Percentiles rank a stretch among this genome's conserved stretches.
Evolutionary conservation across 2,329 filamentous ascomycete genomes (phyloP).

Genomic region (Scedosporium apiospermum): DNA sequence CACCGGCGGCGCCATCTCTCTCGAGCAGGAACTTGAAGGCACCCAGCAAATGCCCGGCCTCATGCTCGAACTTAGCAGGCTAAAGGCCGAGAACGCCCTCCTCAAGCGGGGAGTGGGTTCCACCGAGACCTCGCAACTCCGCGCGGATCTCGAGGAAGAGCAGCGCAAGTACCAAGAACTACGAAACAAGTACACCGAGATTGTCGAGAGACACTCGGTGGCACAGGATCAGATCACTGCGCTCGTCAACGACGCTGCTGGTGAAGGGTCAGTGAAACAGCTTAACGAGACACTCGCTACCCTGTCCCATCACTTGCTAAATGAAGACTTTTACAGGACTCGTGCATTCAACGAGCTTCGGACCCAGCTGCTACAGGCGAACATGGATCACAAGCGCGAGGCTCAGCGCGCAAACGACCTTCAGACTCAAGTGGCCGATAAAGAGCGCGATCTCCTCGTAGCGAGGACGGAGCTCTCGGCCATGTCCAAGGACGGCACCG

Average conservation of each 20-base stretch:
- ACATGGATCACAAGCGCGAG: constrained; percentile 36
- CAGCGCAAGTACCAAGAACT: constrained; percentile 39
- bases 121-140: constrained; percentile 43
- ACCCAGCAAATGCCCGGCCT: constrained; percentile 16
- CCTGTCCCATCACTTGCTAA: constrained; percentile 29
- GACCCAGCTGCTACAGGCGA: constrained; percentile 33
- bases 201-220: constrained; percentile 49
- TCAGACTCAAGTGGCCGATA: constrained; percentile 38
- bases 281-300: neutral
- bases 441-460: constrained; percentile 44
- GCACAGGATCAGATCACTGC: constrained; percentile 48
- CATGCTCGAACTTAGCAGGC: constrained; percentile 43
- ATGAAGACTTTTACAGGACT: constrained; percentile 36
- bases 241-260: constrained; percentile 39
- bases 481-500: constrained; percentile 42
- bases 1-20: constrained; percentile 27
- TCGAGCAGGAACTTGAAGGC: constrained; percentile 47
- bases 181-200: constrained; percentile 44
- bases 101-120: constrained; percentile 44
- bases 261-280: constrained; percentile 43
- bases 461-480: constrained; percentile 44
- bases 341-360: constrained; percentile 43
- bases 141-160: constrained; percentile 46
- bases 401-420: constrained; percentile 33
- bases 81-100: constrained; percentile 53